Percentiles rank a stretch among this genome's conserved stretches.
Conservation (phyloP, 768 basidiomycete species). For the Crucibulum laeve region DNA sequence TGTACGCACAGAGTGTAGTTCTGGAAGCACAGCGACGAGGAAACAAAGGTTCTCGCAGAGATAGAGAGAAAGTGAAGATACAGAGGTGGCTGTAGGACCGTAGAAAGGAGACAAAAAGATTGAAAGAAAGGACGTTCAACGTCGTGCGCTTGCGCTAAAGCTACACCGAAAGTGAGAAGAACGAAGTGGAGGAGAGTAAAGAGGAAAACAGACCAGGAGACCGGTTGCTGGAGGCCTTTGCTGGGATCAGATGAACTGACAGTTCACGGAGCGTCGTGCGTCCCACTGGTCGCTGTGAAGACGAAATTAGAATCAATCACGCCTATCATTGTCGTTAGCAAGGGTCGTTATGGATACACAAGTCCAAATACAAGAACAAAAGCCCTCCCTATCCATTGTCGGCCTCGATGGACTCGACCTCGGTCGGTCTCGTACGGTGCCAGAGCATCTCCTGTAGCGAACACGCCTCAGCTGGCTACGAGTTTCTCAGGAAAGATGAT, state of each 20-base stretch:
- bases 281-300: too few species aligned
- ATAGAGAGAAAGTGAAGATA: constrained; percentile 31
- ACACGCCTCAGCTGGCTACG: too few species aligned
- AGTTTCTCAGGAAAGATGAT: too few species aligned
- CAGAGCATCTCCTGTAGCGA: too few species aligned
- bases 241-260: constrained; percentile 6
- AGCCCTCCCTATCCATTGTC: too few species aligned
- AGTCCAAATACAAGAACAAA: neutral
- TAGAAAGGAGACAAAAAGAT: constrained; percentile 29
- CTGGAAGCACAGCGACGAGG: constrained; percentile 6
- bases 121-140: constrained; percentile 64
- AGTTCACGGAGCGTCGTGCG: neutral
- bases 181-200: constrained; percentile 17
- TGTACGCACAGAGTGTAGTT: neutral
- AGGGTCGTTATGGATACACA: constrained; percentile 10
- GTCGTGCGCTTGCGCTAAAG: constrained; percentile 52
- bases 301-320: neutral
- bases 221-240: neutral
- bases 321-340: neutral
- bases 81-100: constrained; percentile 31
- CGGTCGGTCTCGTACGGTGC: too few species aligned
- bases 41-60: constrained; percentile 45
- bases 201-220: neutral
- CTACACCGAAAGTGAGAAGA: constrained; percentile 28
- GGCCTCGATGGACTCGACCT: too few species aligned